Conservation (phyloP, 1,284 basidiomycete genomes). For the Moesziomyces sp. region DNA sequence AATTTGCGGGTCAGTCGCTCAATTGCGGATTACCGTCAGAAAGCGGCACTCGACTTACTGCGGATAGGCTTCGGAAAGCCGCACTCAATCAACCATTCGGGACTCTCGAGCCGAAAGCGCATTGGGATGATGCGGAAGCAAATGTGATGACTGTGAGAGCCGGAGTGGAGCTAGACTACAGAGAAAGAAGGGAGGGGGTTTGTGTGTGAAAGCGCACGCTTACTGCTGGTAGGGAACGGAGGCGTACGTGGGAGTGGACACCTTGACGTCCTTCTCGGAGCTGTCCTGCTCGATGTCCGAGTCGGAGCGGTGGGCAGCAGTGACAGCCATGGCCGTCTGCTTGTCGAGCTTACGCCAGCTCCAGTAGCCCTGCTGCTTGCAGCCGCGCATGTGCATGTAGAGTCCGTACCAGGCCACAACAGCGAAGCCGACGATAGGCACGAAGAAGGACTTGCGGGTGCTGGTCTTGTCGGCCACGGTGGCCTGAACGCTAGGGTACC, state of each 20-base stretch:
- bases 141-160: too few species aligned
- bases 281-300: slow-evolving; percentile 19
- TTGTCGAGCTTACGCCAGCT: slow-evolving; percentile 38
- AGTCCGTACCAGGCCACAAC: slow-evolving; percentile 39
- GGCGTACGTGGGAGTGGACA: slow-evolving; percentile 16
- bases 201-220: background rate
- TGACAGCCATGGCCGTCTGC: slow-evolving; percentile 21
- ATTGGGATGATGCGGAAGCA: too few species aligned
- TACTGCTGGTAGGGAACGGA: slow-evolving; percentile 25
- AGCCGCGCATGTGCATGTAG: slow-evolving; percentile 37
- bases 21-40: too few species aligned
- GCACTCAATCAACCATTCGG: too few species aligned
- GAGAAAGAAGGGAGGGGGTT: too few species aligned
- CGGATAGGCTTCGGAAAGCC: too few species aligned
- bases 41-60: too few species aligned
- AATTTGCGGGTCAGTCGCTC: too few species aligned
- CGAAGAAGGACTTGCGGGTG: slow-evolving; percentile 36
- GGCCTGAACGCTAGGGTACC: slow-evolving; percentile 79
- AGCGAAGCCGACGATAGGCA: slow-evolving; percentile 35
- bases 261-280: slow-evolving; percentile 37
- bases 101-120: too few species aligned
- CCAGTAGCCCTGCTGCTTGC: slow-evolving; percentile 30
- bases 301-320: slow-evolving; percentile 1
- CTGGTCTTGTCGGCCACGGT: slow-evolving; percentile 73
- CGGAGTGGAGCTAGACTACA: too few species aligned